Conservation (phyloP, 2,329 filamentous ascomycete species). For the Exophiala phaeomuriformis region DNA sequence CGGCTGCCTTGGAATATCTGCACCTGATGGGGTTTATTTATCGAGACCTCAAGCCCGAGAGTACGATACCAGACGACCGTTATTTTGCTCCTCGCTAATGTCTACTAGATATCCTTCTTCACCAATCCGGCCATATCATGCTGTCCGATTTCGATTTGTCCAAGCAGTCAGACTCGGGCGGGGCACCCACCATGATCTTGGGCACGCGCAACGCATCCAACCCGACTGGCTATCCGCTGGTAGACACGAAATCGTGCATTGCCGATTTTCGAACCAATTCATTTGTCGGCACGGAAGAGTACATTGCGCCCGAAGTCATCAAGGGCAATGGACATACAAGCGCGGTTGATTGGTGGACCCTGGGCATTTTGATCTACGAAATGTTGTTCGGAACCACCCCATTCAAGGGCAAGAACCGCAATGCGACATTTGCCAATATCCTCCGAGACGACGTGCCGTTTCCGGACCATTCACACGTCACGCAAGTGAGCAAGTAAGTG, state of each 20-base stretch:
- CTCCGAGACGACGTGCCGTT: conserved; percentile 92
- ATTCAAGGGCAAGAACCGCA: conserved; percentile 98
- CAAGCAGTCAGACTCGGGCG: conserved; percentile 92
- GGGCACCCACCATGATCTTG: conserved; percentile 96
- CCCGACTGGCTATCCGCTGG: conserved; percentile 81
- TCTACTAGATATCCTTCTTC: conserved; percentile 78
- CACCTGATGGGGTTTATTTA: conserved; percentile 99
- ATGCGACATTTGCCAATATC: conserved; percentile 97
- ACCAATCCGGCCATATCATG: conserved; percentile 99
- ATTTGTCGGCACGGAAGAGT: conserved; percentile 97
- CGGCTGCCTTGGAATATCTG: conserved; percentile 88
- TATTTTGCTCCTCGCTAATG: conserved; percentile 30
- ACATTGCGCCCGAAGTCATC: conserved; percentile 97
- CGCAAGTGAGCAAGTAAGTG: conserved; percentile 84
- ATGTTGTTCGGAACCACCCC: conserved; percentile 98
- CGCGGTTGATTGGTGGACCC: conserved; percentile 98
- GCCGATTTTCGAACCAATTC: conserved; percentile 97
- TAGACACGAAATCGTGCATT: conserved; percentile 97
- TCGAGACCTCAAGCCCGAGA: conserved; percentile 92
- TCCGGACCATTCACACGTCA: conserved; percentile 75
- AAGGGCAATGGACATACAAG: conserved; percentile 98
- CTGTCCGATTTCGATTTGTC: conserved; percentile 97
- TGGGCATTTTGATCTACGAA: conserved; percentile 95
- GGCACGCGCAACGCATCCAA: conserved; percentile 76
- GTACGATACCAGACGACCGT: conserved; percentile 48